Base-by-base conservation (phyloP, 2,329 filamentous ascomycete genomes). In the Xylariales sp. region DNA sequence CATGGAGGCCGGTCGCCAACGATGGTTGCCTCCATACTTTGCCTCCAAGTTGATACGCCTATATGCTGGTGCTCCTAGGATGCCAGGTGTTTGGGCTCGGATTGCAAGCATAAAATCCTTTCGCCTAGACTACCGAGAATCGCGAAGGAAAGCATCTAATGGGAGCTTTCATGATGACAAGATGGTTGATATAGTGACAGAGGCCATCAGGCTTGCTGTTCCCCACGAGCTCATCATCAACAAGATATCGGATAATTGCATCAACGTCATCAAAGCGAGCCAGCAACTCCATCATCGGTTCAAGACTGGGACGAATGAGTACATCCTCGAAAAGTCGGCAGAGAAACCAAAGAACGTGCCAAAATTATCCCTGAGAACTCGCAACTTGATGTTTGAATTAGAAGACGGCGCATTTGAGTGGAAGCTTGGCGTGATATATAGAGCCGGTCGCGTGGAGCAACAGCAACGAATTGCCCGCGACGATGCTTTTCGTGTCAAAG, bases 361-460 rank as follows among this genome's bases (percentile, higher is more conserved):
- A 1, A 95, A 93, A 76, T 84, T 99, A 28, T 95, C 94, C 0
- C 72, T 99, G 9, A 89, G 94, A 59, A 91, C 91, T 62, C 92
- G 92, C 74, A 92, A 92, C 5, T 84, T 99, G 30, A 82, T 97
- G 2, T 95, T 99, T 67, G 95, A 98, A 76, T 85, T 99, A 43
- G 96, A 99, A 80, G 96, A 99, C 78, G 95, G 96, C 57, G 91
- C 93, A 0, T 99, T 99, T 75, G 96, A 99, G 78, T 99, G 94
- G 93, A 98, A 97, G 78, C 84, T 99, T 9, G 93, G 94, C 16
- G 90, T 94, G 76, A 99, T 99, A 59, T 99, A 98, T 78, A 90
- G 95, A 39, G 89, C 93, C 53, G 96, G 97, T 0, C 85, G 95
- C 23, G 84, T 94, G 63, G 96, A 99, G 79, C 95, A 98, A 79